Base-by-base conservation (phyloP, 1,284 basidiomycete species). In the Leccinum laetum region DNA sequence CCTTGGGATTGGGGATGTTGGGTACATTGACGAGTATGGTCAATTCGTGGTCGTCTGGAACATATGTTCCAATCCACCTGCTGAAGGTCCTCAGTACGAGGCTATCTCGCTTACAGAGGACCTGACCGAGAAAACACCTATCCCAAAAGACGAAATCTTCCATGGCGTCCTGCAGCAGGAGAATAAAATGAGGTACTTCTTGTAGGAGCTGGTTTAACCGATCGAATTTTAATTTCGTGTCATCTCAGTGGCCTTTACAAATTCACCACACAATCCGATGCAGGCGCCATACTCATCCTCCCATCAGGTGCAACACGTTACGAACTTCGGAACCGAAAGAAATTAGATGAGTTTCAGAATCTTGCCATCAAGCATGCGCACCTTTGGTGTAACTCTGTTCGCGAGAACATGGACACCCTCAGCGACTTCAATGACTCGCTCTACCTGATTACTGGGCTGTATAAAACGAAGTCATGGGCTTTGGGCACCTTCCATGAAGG, bases 401-500 rank as follows among this genome's bases (percentile, higher is more conserved):
- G 5, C n/a, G n/a, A n/a, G 2, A 13, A 13, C 4, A 35, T 1
- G 35, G 4, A 35, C 10, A 4, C 35, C 35, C 35, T 37, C 35
- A 37, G 6, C 5, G 35, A 37, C 35, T 37, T 37, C 35, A 37
- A 37, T 13, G 6, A 5, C 35, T 37, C 35, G 35, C 35, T 37
- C 35, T 67, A 67, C 55, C 10, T 64, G 32, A 11, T 67, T 37
- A 67, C 66, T 0, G 66, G 66, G 13, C 1, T 58, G 29, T 68
- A 61, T 52, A 65, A 61, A 41, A 59, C 66, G 1, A 10, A 18
- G 4, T n/a, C n/a, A n/a, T n/a, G n/a, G n/a, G n/a, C n/a, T n/a
- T n/a, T n/a, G n/a, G n/a, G n/a, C n/a, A n/a, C n/a, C n/a, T n/a
- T n/a, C n/a, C n/a, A n/a, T n/a, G n/a, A n/a, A n/a, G n/a, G n/a